Conservation (phyloP, 805 yeast species). For the Monosporozyma servazzii region DNA sequence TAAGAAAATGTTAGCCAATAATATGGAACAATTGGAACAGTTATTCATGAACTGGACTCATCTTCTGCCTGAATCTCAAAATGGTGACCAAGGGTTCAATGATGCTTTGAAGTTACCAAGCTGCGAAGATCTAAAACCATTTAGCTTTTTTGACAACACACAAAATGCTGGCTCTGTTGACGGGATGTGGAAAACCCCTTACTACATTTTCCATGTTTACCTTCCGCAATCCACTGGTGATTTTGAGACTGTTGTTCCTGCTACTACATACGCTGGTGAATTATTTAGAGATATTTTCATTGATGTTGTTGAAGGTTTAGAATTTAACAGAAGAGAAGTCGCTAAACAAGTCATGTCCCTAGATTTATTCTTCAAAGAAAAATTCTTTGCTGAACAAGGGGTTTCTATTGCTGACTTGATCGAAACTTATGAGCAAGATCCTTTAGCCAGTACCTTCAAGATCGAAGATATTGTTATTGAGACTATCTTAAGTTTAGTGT, state of each 20-base stretch:
- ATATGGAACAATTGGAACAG: conserved; percentile 34
- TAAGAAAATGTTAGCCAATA: conserved; percentile 29
- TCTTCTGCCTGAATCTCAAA: conserved; percentile 27
- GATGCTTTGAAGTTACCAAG: conserved; percentile 31
- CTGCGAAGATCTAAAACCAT: conserved; percentile 28
- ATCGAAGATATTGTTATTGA: conserved; percentile 86
- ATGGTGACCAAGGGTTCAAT: conserved; percentile 27
- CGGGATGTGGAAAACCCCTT: conserved; percentile 56
- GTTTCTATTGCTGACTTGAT: conserved; percentile 64
- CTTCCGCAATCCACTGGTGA: conserved; percentile 38
- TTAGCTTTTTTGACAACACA: conserved; percentile 25
- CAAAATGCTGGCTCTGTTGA: conserved; percentile 45
- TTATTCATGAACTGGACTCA: conserved; percentile 33
- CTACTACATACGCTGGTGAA: conserved; percentile 43
- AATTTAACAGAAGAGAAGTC: conserved; percentile 82
- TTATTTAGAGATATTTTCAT: conserved; percentile 65
- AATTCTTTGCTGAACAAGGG: conserved; percentile 63
- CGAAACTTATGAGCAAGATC: conserved; percentile 34
- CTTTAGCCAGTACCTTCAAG: conserved; percentile 64
- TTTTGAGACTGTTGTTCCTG: conserved; percentile 59
- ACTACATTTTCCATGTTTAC: conserved; percentile 54
- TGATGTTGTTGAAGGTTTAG: conserved; percentile 70
- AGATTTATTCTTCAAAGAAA: conserved; percentile 59
- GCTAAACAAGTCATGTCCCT: conserved; percentile 72
- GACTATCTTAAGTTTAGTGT: conserved; percentile 65